phyloP scores from a whole-genome alignment of 352 stramenopile species.

The Pythium grandisporangium region DNA sequence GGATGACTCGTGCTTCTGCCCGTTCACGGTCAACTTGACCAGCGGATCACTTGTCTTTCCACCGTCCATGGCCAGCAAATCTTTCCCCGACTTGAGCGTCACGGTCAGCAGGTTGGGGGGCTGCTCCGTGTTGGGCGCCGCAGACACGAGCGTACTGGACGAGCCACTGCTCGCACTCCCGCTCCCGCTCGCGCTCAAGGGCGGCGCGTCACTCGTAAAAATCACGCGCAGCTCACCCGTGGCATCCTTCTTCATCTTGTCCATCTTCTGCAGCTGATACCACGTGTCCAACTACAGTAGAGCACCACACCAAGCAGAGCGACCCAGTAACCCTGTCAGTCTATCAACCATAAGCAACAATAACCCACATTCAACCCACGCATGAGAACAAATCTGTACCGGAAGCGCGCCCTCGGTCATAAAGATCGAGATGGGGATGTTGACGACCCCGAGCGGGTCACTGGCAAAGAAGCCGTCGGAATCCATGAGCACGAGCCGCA shows the following conservation, averaged over 20 bases:
- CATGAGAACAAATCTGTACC: slow-evolving; percentile 1
- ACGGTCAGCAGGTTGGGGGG: slow-evolving; percentile 64
- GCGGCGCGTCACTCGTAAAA: slow-evolving; percentile 15
- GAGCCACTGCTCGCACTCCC: slow-evolving; percentile 1
- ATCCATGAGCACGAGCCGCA: slow-evolving; percentile 44
- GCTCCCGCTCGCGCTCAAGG: slow-evolving; percentile 1
- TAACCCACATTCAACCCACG: too few relatives aligned
- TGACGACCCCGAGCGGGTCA: slow-evolving; percentile 53
- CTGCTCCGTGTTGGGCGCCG: slow-evolving; percentile 8
- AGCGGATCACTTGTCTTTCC: slow-evolving; percentile 83
- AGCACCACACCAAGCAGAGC: too few relatives aligned
- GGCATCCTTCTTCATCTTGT: slow-evolving; percentile 71
- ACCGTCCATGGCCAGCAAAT: slow-evolving; percentile 82
- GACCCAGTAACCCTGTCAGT: not conserved
- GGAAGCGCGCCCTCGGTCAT: slow-evolving; percentile 17
- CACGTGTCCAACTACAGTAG: slow-evolving; percentile 53
- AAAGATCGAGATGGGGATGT: slow-evolving; percentile 58
- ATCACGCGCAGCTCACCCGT: slow-evolving; percentile 48
- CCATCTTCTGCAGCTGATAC: slow-evolving; percentile 50
- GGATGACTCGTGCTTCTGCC: slow-evolving; percentile 74
- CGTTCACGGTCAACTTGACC: slow-evolving; percentile 62
- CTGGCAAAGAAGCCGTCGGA: slow-evolving; percentile 48
- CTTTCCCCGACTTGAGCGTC: slow-evolving; percentile 61
- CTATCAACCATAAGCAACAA: slow-evolving; percentile 1
- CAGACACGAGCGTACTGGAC: slow-evolving; percentile 12